These are phyloP conservation scores for Phaeosphaeriaceae sp. DNA, from an alignment of 2,329 filamentous ascomycete genomes.

Conservation along the genomic window DNA sequence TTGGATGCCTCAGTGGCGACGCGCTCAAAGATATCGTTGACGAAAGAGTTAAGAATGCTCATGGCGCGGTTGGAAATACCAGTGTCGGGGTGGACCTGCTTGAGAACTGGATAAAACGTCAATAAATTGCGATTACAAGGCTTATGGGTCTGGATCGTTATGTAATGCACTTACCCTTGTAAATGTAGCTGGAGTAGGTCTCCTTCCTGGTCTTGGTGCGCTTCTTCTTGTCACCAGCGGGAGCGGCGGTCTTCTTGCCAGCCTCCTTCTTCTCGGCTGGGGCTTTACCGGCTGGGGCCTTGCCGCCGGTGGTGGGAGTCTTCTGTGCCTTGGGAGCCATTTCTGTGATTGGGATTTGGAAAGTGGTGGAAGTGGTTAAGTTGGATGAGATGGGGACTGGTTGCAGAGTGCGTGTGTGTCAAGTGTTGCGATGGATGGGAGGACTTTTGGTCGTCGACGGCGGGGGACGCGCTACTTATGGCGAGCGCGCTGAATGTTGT, in stretches of 20 bases:
- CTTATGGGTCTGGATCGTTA: too few relatives aligned
- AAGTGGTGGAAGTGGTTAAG: slow-evolving; percentile 18
- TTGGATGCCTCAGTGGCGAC: slow-evolving; percentile 98
- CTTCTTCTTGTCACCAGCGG: slow-evolving; percentile 99
- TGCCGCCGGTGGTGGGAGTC: slow-evolving; percentile 92
- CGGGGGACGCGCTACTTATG: slow-evolving; percentile 53
- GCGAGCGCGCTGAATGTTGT: slow-evolving; percentile 49
- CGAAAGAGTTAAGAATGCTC: slow-evolving; percentile 99
- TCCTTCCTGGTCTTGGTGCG: slow-evolving; percentile 99
- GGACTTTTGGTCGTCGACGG: slow-evolving; percentile 46
- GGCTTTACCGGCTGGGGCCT: slow-evolving; percentile 81
- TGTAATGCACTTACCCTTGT: slow-evolving; percentile 89
- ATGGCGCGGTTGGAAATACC: slow-evolving; percentile 99
- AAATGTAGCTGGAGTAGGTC: slow-evolving; percentile 99
- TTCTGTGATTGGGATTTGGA: slow-evolving; percentile 50
- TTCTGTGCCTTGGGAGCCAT: slow-evolving; percentile 99
- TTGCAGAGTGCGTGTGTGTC: slow-evolving; percentile 31
- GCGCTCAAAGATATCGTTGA: slow-evolving; percentile 99
- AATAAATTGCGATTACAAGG: slow-evolving; percentile 25
- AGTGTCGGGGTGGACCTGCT: slow-evolving; percentile 99
- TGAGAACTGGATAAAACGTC: slow-evolving; percentile 74
- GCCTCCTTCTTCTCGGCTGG: slow-evolving; percentile 99
- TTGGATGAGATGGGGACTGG: slow-evolving; percentile 33
- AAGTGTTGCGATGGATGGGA: slow-evolving; percentile 37
- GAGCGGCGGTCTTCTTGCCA: slow-evolving; percentile 96